Evolutionary conservation across 306 rosid species (phyloP), one percentile per base, ranked within the genome.

Genomic region (Sicyos baderoa): DNA sequence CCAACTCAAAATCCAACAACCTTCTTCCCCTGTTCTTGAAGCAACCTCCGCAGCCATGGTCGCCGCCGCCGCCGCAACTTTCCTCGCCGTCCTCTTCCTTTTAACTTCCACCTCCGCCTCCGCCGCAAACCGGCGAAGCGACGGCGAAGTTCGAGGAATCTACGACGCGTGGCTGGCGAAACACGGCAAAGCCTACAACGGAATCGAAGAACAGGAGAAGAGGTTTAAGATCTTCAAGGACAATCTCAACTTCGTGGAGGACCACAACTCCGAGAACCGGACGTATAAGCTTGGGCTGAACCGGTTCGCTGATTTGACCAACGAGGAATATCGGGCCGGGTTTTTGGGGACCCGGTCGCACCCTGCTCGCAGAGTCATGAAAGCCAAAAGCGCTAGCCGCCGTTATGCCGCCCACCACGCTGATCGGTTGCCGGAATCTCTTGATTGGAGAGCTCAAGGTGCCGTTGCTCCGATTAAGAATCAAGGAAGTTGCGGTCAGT

Each of bases 361-460:
- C 17, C 65, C 84, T 0, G 82, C 72, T 19, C 79, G 97, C 0
- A 78, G 89, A 74, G 55, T 88, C 66, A 78, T 81, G 82, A 88
- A 85, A 75, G 67, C 81, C 22, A 84, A 77, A 80, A 82, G 21
- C 42, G 68, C 84, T 42, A 82, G 91, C 73, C 84, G 40, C 68
- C 86, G 96, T 5, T 93, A 93, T 25, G 76, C 84, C 45, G 50
- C 32, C 9, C 52, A 51, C 6, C 77, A 78, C 51, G 70, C 62
- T 11, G 96, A 87, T 6, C 19, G 27, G 52, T 68, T 88, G 84
- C 97, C 97, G 61, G 54, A 47, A 21, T 77, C 85, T 13, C 85
- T 93, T 1, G 99, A 93, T 74, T 93, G 99, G 99, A 88, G 95
- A 81, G 49, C n/a, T 1, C 58, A 75, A 23, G 97, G 97, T 47